Evolutionary conservation across 2,329 filamentous ascomycete genomes (phyloP).

Genomic region (Phoma sp.): DNA sequence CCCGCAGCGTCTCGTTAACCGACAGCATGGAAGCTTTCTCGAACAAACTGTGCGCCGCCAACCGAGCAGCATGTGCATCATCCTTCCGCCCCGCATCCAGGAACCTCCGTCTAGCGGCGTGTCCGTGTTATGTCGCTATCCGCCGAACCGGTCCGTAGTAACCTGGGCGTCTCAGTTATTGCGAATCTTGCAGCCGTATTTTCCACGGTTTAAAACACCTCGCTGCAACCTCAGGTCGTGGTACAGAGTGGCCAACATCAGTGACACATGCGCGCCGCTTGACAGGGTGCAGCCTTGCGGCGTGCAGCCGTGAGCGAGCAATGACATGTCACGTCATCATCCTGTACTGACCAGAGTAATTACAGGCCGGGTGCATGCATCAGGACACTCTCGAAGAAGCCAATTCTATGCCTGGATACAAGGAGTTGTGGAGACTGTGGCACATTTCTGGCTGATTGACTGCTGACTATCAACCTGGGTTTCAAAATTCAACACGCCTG

Average conservation of each 20-base stretch:
- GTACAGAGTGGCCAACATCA: background rate
- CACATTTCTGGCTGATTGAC: too few species aligned
- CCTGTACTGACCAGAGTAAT: background rate
- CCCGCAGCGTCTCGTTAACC: slow-evolving; percentile 20
- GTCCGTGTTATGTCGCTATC: slow-evolving; percentile 9
- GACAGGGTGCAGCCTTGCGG: slow-evolving; percentile 7
- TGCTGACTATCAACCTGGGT: too few species aligned
- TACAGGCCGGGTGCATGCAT: slow-evolving; percentile 1
- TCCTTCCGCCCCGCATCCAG: slow-evolving; percentile 27
- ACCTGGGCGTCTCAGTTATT: slow-evolving; percentile 1
- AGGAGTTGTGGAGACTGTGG: too few species aligned
- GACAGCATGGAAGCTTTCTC: slow-evolving; percentile 29
- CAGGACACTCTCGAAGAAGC: background rate
- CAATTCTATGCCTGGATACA: too few species aligned
- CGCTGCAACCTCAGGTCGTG: slow-evolving; percentile 4
- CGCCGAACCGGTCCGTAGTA: background rate
- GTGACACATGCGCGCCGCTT: background rate
- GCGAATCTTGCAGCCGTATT: background rate
- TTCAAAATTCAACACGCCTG: too few species aligned
- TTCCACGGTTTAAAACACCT: background rate
- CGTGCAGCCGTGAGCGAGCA: background rate
- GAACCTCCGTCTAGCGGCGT: slow-evolving; percentile 11
- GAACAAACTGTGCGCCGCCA: slow-evolving; percentile 30
- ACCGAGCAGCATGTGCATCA: slow-evolving; percentile 28
- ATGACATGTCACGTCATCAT: background rate